These are phyloP conservation scores for Aeschynomene evenia DNA, from an alignment of 306 rosid genomes.

Conservation along the genomic window DNA sequence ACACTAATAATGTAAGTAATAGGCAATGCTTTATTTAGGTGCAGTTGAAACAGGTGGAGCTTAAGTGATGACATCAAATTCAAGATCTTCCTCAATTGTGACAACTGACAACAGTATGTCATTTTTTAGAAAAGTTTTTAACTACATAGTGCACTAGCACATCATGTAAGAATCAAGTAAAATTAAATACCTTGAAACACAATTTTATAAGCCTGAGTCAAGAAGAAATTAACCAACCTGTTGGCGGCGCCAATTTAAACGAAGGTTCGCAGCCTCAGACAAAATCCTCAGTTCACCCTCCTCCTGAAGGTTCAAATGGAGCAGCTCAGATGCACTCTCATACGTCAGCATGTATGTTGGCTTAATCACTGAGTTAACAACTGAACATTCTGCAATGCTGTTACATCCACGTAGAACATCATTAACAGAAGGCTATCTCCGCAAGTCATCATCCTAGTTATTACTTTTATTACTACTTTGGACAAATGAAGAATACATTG, in stretches of 20 bases:
- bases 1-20: slow-evolving; percentile 5
- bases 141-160: slow-evolving; percentile 1
- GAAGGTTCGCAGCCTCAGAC: slow-evolving; percentile 86
- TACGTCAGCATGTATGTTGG: slow-evolving; percentile 97
- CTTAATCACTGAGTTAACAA: slow-evolving; percentile 78
- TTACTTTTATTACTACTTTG: neutral
- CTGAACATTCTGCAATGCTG: slow-evolving; percentile 92
- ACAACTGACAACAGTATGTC: neutral
- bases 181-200: slow-evolving; percentile 2
- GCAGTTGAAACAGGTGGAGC: slow-evolving; percentile 19
- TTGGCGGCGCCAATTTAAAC: slow-evolving; percentile 74
- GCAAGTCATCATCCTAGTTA: slow-evolving; percentile 1
- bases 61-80: neutral
- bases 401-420: slow-evolving; percentile 28
- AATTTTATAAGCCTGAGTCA: neutral
- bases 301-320: slow-evolving; percentile 82
- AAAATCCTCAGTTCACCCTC: slow-evolving; percentile 80
- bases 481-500: neutral
- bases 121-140: neutral
- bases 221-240: slow-evolving; percentile 59
- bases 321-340: slow-evolving; percentile 95
- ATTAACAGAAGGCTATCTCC: slow-evolving; percentile 9
- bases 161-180: slow-evolving; percentile 5
- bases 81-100: slow-evolving; percentile 14
- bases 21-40: slow-evolving; percentile 1